Evolutionary conservation across 352 stramenopile genomes (phyloP).

Genomic region (Phytophthora citricola): DNA sequence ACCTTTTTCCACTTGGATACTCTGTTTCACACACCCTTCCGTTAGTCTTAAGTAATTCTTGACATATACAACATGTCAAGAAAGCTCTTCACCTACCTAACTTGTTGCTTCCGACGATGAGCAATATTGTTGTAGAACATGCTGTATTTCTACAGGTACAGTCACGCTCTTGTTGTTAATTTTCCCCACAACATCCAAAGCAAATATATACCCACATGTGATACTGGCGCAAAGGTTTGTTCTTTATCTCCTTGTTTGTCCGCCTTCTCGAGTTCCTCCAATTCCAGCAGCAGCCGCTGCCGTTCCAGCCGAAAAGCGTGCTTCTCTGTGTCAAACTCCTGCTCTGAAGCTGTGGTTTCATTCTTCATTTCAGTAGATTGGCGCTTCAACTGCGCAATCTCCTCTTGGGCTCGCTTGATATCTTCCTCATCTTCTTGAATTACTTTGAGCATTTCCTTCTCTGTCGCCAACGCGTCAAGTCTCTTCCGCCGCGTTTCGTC

Average conservation of each 20-base stretch:
- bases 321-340: conserved; percentile 56
- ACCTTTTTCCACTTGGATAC: conserved; percentile 54
- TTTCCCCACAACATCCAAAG: neutral
- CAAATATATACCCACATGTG: conserved; percentile 21
- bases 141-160: conserved; percentile 35
- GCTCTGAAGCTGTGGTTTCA: conserved; percentile 51
- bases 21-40: conserved; percentile 12
- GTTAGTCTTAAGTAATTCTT: neutral
- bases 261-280: conserved; percentile 52
- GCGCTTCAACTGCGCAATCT: conserved; percentile 56
- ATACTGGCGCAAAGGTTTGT: conserved; percentile 7
- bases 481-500: conserved; percentile 52
- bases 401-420: conserved; percentile 40
- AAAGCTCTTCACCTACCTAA: conserved; percentile 26
- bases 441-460: conserved; percentile 54
- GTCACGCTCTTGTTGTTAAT: neutral
- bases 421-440: conserved; percentile 48
- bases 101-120: conserved; percentile 49
- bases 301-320: conserved; percentile 55
- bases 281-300: conserved; percentile 51
- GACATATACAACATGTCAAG: too few relatives aligned
- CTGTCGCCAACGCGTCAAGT: conserved; percentile 47
- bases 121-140: conserved; percentile 47
- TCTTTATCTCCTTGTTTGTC: conserved; percentile 37
- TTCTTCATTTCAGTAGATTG: conserved; percentile 36